These are phyloP conservation scores for Plasmodium gonderi DNA, from an alignment of 169 alveolate genomes.

Conservation along the genomic window DNA sequence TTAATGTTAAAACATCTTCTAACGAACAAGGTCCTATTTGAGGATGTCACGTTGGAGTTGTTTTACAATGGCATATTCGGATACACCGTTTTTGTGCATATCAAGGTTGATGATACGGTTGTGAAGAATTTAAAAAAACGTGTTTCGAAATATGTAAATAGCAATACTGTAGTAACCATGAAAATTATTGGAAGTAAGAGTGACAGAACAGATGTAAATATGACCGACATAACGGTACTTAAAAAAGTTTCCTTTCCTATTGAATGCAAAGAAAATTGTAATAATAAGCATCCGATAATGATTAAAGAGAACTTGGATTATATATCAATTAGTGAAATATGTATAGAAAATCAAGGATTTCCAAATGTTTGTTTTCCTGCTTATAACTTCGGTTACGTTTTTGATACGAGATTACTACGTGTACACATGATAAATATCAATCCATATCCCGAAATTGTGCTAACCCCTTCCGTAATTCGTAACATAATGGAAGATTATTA, in stretches of 20 bases:
- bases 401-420: conserved; percentile 56
- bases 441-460: conserved; percentile 56
- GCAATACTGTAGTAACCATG: background rate
- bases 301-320: conserved; percentile 46
- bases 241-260: conserved; percentile 14
- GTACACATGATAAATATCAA: conserved; percentile 42
- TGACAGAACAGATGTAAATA: background rate
- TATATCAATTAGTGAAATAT: conserved; percentile 36
- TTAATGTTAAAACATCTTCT: background rate
- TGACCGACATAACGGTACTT: background rate
- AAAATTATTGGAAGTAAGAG: conserved; percentile 22
- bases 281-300: conserved; percentile 31
- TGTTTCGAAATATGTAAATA: background rate
- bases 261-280: background rate
- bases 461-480: background rate
- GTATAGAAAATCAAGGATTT: conserved; percentile 9
- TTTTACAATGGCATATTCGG: conserved; percentile 22
- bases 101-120: background rate
- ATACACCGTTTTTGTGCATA: conserved; percentile 6
- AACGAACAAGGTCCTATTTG: conserved; percentile 29
- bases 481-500: conserved; percentile 9
- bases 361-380: conserved; percentile 35
- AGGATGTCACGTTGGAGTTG: conserved; percentile 24
- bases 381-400: conserved; percentile 21
- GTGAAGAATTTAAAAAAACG: background rate